Conservation (phyloP, 202 grass and related monocot species). For the Zoysia matrella region DNA sequence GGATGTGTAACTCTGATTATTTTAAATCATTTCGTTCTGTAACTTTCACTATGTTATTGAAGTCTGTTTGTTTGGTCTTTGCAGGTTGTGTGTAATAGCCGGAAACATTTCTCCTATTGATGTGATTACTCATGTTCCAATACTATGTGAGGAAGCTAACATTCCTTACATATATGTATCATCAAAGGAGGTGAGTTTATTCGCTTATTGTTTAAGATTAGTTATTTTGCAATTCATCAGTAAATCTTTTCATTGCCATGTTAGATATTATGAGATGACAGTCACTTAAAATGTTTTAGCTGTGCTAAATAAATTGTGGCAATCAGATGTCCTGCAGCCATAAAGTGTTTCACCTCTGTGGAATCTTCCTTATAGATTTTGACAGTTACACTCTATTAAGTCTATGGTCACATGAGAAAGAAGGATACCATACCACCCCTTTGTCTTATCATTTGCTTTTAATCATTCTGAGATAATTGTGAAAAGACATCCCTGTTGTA, state of each 20-base stretch:
- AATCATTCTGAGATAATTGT: neutral
- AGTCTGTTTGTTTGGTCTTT: slow-evolving; percentile 12
- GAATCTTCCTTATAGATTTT: neutral
- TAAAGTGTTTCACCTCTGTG: neutral
- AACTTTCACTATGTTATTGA: slow-evolving; percentile 26
- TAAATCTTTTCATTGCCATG: neutral
- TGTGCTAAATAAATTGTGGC: neutral
- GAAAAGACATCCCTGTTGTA: neutral
- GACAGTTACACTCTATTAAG: neutral
- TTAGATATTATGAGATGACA: slow-evolving; percentile 8
- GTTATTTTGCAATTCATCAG: neutral
- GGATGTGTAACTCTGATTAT: neutral
- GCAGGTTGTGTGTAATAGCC: slow-evolving; percentile 85
- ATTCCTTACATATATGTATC: slow-evolving; percentile 94
- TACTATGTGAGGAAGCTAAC: slow-evolving; percentile 89
- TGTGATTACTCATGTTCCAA: slow-evolving; percentile 39
- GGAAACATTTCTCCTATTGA: slow-evolving; percentile 91
- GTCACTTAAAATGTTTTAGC: neutral
- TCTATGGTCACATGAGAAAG: neutral
- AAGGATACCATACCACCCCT: neutral
- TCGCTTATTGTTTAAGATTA: neutral
- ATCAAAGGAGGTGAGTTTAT: slow-evolving; percentile 79
- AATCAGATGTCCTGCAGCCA: neutral
- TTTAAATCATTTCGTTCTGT: slow-evolving; percentile 8
- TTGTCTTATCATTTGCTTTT: slow-evolving; percentile 11